Evolutionary conservation across 305 asterid genomes (phyloP).

Genomic region (Solanum hybrid): DNA sequence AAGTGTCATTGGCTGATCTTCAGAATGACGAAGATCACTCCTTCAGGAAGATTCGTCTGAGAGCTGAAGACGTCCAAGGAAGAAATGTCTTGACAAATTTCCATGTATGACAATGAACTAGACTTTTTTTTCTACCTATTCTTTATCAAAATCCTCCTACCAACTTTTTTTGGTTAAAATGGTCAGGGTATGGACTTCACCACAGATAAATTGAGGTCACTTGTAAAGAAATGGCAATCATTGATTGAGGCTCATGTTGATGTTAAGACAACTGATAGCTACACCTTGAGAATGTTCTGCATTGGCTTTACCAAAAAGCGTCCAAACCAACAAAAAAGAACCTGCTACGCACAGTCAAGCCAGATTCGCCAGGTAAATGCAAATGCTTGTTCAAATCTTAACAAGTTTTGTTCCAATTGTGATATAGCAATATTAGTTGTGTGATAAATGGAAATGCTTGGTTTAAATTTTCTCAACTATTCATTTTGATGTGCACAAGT

Average conservation of each 20-base stretch:
- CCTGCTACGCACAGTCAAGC: slow-evolving; percentile 85
- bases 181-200: slow-evolving; percentile 80
- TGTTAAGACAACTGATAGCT: slow-evolving; percentile 78
- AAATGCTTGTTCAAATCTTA: not conserved
- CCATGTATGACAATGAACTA: slow-evolving; percentile 42
- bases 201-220: slow-evolving; percentile 77
- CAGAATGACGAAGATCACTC: slow-evolving; percentile 76
- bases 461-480: not conserved
- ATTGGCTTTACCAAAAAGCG: slow-evolving; percentile 91
- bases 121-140: not conserved
- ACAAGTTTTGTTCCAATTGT: not conserved
- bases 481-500: not conserved
- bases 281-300: slow-evolving; percentile 67
- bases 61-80: slow-evolving; percentile 91
- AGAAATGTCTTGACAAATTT: slow-evolving; percentile 81
- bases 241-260: slow-evolving; percentile 89
- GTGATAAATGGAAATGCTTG: not conserved
- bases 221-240: slow-evolving; percentile 77
- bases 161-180: not conserved
- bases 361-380: slow-evolving; percentile 67
- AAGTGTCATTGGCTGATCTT: slow-evolving; percentile 80
- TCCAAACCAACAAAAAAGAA: slow-evolving; percentile 74
- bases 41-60: slow-evolving; percentile 73
- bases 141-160: not conserved
- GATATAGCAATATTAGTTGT: not conserved